Evolutionary conservation across 768 basidiomycete genomes (phyloP), one percentile per base, ranked within the genome.

Genomic region (Agrocybe pediades): DNA sequence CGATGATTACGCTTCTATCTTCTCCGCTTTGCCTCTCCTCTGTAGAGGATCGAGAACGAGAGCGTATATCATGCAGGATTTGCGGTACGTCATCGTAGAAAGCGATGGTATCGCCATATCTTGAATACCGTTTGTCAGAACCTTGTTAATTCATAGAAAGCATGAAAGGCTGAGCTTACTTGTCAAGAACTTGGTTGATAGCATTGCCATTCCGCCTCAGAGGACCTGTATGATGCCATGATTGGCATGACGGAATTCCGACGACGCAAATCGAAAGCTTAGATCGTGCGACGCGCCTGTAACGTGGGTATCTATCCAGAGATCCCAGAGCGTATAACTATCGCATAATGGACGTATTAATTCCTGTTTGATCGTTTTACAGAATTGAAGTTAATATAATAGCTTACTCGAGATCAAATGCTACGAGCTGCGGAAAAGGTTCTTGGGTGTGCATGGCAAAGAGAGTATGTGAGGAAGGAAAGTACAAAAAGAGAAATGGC

Each of bases 231-330:
- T 21, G n/a, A 19, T 51, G 26, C 19, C 40, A 19, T n/a, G 21
- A 13, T 36, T 13, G 27, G 42, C 11, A 25, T 30, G 24, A 16
- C 19, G n/a, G n/a, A 16, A 21, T 41, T 4, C 21, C 26, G 19
- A 44, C 49, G 3, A 40, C 21, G 29, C 45, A 15, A 40, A 19
- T 25, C 26, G 30, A n/a, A 9, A 42, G 2, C 17, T 8, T 39
- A 49, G 20, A 16, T n/a, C 29, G 23, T 8, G 17, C 21, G 24
- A 52, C 65, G n/a, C 55, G 79, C 84, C 81, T 41, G 77, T 71
- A 47, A 90, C 77, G 65, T 92, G 87, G 16, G 85, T 85, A 67
- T 95, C 92, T 48, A 94, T 87, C 92, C 91, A 93, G 15, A 93
- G 74, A 53, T 87, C 82, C 92, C 91, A 94, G 6, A 94, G 74